Base-by-base conservation (phyloP, 805 yeast species). In the Candida sphagnicola region DNA sequence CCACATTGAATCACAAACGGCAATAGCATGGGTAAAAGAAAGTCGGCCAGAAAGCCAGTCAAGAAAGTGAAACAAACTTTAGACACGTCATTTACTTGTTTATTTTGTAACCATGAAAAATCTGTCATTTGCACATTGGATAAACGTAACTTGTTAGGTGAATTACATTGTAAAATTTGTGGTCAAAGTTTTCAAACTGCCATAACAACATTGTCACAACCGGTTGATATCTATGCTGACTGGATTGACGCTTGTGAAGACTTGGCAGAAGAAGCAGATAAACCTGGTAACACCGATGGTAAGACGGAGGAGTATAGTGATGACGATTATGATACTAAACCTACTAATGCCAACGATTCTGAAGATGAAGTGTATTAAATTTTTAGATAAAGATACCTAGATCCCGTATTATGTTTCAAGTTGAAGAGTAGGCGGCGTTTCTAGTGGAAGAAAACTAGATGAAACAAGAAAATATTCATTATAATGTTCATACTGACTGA, bases 191-290 rank as follows among this genome's bases (percentile, higher is more conserved):
- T 93, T 69, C 97, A 90, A 59, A 78, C 95, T 3, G 79, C 89
- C 34, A 87, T 90, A 49, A 87, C 87, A 59, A 77, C 87, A 3
- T 67, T 84, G 37, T 79, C 88, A 12, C 96, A 86, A 41, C 96
- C 99, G 0, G 89, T 91, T 30, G 99, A 91, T 63, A 85, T 91
- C 12, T 91, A 91, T 57, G 83, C 95, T 35, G 98, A 91, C 59
- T 91, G 99, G 99, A 88, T 88, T 38, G 99, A 91, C 68, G 98
- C 98, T 1, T 85, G 91, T 63, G 95, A 85, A 53, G 88, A 85
- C 24, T 83, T 85, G 37, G 93, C 91, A 0, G 86, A 84, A 48
- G 66, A 66, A 18, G 67, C 61, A 4, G 59, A 47, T 13, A 47
- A 42, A 11, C 58, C 53, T 8, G 56, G 31, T 5, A 38, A 16